These are phyloP conservation scores for Xylaria sp. DNA, from an alignment of 2,329 filamentous ascomycete genomes.

Conservation along the genomic window DNA sequence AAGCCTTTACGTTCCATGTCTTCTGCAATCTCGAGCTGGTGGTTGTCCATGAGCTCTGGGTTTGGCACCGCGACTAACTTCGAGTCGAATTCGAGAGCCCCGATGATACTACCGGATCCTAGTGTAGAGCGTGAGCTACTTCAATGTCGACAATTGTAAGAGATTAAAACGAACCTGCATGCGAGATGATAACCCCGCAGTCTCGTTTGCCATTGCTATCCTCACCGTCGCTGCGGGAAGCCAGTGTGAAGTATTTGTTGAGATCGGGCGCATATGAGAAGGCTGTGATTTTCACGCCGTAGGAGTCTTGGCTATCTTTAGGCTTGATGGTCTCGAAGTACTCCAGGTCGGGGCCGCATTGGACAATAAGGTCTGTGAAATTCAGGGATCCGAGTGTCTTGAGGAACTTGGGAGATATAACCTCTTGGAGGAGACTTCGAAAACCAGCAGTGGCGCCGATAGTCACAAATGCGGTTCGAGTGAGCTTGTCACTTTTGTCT, in stretches of 20 bases:
- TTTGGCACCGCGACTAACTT: constrained; percentile 94
- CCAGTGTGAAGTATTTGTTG: constrained; percentile 66
- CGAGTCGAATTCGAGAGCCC: constrained; percentile 77
- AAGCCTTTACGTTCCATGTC: constrained; percentile 81
- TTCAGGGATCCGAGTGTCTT: constrained; percentile 64
- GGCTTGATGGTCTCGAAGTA: constrained; percentile 58
- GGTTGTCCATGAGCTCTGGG: constrained; percentile 82
- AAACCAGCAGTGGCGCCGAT: constrained; percentile 94
- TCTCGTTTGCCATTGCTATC: constrained; percentile 47
- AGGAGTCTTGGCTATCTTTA: constrained; percentile 41
- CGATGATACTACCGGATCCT: constrained; percentile 92
- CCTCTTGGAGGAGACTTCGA: constrained; percentile 72
- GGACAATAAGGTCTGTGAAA: constrained; percentile 80
- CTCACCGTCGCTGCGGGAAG: constrained; percentile 61
- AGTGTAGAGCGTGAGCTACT: constrained; percentile 22
- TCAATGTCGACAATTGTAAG: neutral
- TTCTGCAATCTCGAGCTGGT: constrained; percentile 87
- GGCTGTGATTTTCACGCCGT: constrained; percentile 64
- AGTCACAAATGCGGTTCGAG: constrained; percentile 79
- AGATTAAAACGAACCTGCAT: constrained; percentile 74
- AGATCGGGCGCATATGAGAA: constrained; percentile 77
- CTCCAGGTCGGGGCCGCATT: constrained; percentile 79
- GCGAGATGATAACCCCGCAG: constrained; percentile 83
- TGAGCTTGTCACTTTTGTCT: constrained; percentile 4
- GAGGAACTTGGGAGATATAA: constrained; percentile 73